Evolutionary conservation across 306 rosid genomes (phyloP).

Genomic region (Lathyrus tuberosus): DNA sequence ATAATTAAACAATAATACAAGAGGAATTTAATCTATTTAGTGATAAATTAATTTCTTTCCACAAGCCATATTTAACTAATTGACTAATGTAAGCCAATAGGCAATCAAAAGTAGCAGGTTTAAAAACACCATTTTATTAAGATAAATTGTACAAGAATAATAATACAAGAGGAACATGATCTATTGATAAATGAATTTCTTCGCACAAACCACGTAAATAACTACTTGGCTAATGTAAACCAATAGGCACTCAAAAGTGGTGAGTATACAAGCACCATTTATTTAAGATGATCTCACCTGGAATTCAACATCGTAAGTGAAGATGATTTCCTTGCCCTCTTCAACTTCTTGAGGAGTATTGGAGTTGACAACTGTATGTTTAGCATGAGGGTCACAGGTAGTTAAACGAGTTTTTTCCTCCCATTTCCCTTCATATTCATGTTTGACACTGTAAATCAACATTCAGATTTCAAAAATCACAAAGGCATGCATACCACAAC

Average conservation of each 20-base stretch:
- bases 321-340: conserved; percentile 75
- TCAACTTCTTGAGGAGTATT: conserved; percentile 95
- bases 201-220: conserved; percentile 8
- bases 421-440: conserved; percentile 90
- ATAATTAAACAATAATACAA: neutral
- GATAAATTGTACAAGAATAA: neutral
- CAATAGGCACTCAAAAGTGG: neutral
- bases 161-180: conserved; percentile 12
- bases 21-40: conserved; percentile 17
- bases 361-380: conserved; percentile 77
- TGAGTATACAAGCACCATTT: conserved; percentile 1
- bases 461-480: conserved; percentile 37
- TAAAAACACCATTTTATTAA: conserved; percentile 7
- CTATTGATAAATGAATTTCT: conserved; percentile 12
- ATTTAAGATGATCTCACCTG: conserved; percentile 59
- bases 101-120: conserved; percentile 1
- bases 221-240: conserved; percentile 1
- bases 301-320: conserved; percentile 92
- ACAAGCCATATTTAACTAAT: conserved; percentile 19
- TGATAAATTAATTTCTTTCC: conserved; percentile 12
- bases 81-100: neutral
- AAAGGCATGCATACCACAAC: conserved; percentile 20
- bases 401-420: conserved; percentile 72
- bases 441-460: conserved; percentile 72
- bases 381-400: conserved; percentile 95